Conservation (phyloP, 257 asterid genomes). For the Nicotiana sylvestris region DNA sequence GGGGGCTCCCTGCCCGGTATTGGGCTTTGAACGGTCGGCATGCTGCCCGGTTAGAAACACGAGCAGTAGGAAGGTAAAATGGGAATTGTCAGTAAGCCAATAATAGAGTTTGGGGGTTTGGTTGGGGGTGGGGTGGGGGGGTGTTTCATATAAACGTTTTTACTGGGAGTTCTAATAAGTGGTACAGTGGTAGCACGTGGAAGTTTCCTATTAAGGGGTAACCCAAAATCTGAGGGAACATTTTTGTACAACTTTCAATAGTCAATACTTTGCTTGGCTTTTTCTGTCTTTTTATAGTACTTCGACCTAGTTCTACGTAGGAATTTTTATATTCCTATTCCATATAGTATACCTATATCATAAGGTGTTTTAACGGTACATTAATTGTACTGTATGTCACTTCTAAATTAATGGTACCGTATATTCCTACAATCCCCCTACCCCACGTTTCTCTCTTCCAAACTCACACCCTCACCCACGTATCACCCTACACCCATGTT, state of each 20-base stretch:
- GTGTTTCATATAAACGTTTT: no score
- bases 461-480: no score
- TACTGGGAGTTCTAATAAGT: not conserved
- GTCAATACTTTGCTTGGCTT: not conserved
- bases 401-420: no score
- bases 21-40: not conserved
- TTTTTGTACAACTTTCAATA: not conserved
- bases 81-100: not conserved
- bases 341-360: no score
- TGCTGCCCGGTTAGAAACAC: conserved; percentile 7
- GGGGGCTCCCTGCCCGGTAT: not conserved
- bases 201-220: not conserved
- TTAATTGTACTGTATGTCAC: no score
- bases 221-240: not conserved
- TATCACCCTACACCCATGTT: no score
- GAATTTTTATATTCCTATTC: no score
- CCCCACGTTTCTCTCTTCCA: no score
- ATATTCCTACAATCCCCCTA: no score
- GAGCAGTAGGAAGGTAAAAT: not conserved
- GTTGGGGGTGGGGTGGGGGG: not conserved
- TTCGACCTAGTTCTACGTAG: not conserved
- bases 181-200: not conserved
- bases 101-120: not conserved
- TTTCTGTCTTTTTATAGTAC: not conserved
- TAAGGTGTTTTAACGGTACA: no score